Percentiles rank a stretch among this genome's conserved stretches.
Evolutionary conservation across 2,329 filamentous ascomycete species (phyloP).

Genomic region (Fusarium xyrophilum): DNA sequence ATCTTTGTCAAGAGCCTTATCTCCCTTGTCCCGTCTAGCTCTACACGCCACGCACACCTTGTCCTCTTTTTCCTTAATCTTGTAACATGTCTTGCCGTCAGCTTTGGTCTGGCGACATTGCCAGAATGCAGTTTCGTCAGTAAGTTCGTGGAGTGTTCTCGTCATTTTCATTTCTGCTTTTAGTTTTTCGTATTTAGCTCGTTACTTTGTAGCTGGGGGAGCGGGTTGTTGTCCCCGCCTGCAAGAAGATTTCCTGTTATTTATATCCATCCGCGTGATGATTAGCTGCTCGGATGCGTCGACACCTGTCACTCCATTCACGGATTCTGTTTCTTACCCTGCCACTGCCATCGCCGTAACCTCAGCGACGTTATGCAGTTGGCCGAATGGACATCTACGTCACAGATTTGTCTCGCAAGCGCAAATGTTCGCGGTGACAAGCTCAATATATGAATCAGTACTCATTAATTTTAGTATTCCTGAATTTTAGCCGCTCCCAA

Average conservation of each 20-base stretch:
- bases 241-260: accelerated
- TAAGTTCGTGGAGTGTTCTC: accelerated
- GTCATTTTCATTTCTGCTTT: neutral
- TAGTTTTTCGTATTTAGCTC: accelerated
- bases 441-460: too few species aligned
- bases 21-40: neutral
- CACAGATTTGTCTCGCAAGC: accelerated
- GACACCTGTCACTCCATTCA: accelerated
- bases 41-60: neutral
- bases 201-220: accelerated
- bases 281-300: neutral
- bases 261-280: neutral
- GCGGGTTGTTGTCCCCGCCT: too few species aligned
- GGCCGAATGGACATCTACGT: accelerated
- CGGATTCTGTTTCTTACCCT: accelerated
- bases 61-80: neutral
- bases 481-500: neutral
- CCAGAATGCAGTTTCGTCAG: neutral
- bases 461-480: neutral
- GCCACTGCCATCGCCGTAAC: accelerated
- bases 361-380: accelerated
- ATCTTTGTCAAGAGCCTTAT: neutral
- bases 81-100: neutral
- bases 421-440: accelerated
- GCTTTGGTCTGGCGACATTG: neutral